phyloP scores from a whole-genome alignment of 768 basidiomycete genomes.

The Chalciporus sphaerocephalus region DNA sequence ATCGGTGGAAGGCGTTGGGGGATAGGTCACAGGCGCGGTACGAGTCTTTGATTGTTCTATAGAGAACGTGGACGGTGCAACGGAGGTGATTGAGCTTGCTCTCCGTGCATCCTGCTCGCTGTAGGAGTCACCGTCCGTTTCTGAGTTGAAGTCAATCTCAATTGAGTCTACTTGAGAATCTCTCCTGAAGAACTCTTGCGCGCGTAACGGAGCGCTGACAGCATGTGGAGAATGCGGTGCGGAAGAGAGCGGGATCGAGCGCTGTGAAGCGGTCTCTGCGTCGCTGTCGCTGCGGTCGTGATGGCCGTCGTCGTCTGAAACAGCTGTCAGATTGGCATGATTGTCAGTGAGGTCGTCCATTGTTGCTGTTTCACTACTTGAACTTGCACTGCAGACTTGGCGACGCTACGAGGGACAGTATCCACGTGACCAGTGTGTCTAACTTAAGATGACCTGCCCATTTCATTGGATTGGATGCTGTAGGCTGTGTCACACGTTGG shows the following conservation, averaged over 20 bases:
- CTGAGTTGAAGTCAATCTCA: conserved; percentile 52
- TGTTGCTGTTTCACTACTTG: conserved; percentile 7
- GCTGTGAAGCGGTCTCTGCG: conserved; percentile 75
- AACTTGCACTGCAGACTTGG: no score
- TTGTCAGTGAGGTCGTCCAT: conserved; percentile 1
- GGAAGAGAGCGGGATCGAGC: conserved; percentile 71
- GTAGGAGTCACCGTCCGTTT: conserved; percentile 50
- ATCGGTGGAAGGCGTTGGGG: conserved; percentile 45
- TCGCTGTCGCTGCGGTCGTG: conserved; percentile 40
- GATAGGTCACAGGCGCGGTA: conserved; percentile 48
- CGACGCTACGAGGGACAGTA: neutral
- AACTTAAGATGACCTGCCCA: no score
- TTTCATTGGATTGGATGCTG: no score
- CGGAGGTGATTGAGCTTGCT: conserved; percentile 51
- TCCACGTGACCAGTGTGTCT: conserved; percentile 27
- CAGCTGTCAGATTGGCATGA: conserved; percentile 2
- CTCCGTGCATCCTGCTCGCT: conserved; percentile 29
- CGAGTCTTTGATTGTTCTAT: conserved; percentile 36
- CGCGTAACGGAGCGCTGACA: conserved; percentile 15
- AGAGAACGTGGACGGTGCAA: conserved; percentile 39
- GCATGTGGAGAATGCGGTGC: conserved; percentile 51
- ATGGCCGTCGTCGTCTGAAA: conserved; percentile 5
- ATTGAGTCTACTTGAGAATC: conserved; percentile 45
- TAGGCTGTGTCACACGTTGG: neutral
- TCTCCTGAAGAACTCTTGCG: conserved; percentile 35